Percentiles rank a stretch among this genome's conserved stretches.
Evolutionary conservation across 2,329 filamentous ascomycete species (phyloP).

Genomic region (Sclerotinia trifoliorum): DNA sequence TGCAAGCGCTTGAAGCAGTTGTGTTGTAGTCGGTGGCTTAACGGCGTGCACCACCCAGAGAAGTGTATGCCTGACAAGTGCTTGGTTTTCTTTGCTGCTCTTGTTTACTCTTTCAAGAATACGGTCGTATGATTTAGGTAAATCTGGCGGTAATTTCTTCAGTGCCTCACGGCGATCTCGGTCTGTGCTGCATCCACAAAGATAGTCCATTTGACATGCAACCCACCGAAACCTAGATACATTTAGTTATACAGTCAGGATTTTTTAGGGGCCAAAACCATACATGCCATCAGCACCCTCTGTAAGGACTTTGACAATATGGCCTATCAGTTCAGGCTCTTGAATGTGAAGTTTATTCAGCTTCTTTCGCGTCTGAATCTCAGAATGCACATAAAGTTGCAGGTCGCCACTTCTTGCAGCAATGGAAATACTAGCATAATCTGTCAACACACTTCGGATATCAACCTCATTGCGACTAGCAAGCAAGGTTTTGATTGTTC

Average conservation of each 20-base stretch:
- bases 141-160: slow-evolving; percentile 25
- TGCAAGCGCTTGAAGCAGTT: slow-evolving; percentile 29
- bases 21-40: not conserved
- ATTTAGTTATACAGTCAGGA: slow-evolving; percentile 23
- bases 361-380: slow-evolving; percentile 24
- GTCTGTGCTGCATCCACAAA: slow-evolving; percentile 31
- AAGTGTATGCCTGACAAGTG: slow-evolving; percentile 29
- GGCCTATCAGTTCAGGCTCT: slow-evolving; percentile 22
- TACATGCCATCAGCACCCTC: slow-evolving; percentile 30
- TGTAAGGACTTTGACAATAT: slow-evolving; percentile 25
- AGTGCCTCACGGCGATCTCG: slow-evolving; percentile 28
- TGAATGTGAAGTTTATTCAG: slow-evolving; percentile 19
- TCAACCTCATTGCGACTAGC: slow-evolving; percentile 27
- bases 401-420: slow-evolving; percentile 27
- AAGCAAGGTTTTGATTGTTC: slow-evolving; percentile 27
- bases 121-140: slow-evolving; percentile 36
- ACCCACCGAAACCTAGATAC: slow-evolving; percentile 28
- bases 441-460: slow-evolving; percentile 15
- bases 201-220: slow-evolving; percentile 28
- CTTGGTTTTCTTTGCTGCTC: slow-evolving; percentile 28
- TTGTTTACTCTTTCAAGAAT: slow-evolving; percentile 36
- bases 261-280: slow-evolving; percentile 12
- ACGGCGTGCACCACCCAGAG: slow-evolving; percentile 25
- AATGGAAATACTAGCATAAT: slow-evolving; percentile 24
- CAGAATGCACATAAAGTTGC: slow-evolving; percentile 27